Conservation (phyloP, 129 eudicot species). For the Pseudognaphalium luteoalbum region DNA sequence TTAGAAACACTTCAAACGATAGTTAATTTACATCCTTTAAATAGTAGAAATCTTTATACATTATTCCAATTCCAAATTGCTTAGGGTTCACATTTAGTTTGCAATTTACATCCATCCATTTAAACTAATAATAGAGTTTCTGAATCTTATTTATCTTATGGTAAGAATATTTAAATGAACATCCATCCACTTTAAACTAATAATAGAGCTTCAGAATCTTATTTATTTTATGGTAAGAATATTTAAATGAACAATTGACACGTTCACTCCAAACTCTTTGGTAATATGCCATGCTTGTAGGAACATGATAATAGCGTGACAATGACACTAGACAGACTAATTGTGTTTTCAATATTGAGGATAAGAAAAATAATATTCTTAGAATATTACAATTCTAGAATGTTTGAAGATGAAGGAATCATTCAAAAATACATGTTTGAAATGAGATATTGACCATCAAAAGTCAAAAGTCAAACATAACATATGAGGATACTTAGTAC, state of each 20-base stretch:
- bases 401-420: neutral
- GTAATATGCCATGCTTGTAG: neutral
- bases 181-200: neutral
- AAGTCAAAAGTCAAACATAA: slow-evolving; percentile 10
- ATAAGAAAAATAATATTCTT: neutral
- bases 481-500: neutral
- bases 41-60: no score
- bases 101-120: neutral
- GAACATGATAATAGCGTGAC: neutral
- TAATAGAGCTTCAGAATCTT: no score
- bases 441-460: neutral
- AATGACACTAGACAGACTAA: neutral
- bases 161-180: neutral
- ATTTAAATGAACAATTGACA: no score
- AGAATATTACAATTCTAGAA: neutral
- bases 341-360: neutral
- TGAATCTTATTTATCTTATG: no score
- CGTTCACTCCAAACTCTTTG: neutral
- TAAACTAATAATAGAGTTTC: neutral
- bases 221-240: neutral
- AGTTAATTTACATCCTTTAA: neutral
- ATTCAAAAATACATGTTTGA: neutral
- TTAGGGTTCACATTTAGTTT: neutral
- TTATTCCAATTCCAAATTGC: no score
- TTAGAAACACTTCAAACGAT: neutral